These are phyloP conservation scores for Dictyostelium capitatum DNA, from an alignment of 78 protist genomes.

Conservation along the genomic window DNA sequence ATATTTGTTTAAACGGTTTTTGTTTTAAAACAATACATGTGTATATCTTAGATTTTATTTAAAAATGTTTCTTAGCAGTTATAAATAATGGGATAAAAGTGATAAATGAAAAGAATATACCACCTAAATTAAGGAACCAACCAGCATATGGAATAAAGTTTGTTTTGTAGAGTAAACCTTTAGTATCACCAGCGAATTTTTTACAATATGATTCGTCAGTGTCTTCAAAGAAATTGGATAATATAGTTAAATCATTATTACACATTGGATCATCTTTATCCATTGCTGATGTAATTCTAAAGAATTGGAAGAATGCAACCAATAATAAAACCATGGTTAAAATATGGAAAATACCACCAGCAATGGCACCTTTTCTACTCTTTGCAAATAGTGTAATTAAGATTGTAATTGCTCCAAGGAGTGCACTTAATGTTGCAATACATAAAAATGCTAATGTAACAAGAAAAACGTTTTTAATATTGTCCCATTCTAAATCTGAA, in stretches of 20 bases:
- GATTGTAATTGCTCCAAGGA: background rate
- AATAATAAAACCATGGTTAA: background rate
- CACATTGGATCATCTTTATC: background rate
- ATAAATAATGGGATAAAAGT: background rate
- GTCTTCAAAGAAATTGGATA: background rate
- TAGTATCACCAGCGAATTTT: background rate
- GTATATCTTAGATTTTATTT: too few relatives aligned
- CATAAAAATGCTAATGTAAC: background rate
- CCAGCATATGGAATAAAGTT: background rate
- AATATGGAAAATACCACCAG: background rate
- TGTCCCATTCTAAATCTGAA: background rate
- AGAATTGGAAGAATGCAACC: background rate
- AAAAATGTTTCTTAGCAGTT: background rate
- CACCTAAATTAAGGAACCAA: background rate
- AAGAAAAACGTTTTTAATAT: background rate
- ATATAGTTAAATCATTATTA: too few relatives aligned
- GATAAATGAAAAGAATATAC: background rate
- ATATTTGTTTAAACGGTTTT: too few relatives aligned
- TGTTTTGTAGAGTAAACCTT: background rate
- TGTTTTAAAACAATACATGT: too few relatives aligned
- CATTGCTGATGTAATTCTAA: background rate
- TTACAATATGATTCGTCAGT: background rate
- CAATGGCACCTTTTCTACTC: background rate
- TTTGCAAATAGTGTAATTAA: background rate
- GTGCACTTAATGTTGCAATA: background rate